A percentile compares a stretch with the other conserved stretches of the same genome.
Conservation (phyloP, 208 protist species). For the Crithidia acanthocephali region DNA sequence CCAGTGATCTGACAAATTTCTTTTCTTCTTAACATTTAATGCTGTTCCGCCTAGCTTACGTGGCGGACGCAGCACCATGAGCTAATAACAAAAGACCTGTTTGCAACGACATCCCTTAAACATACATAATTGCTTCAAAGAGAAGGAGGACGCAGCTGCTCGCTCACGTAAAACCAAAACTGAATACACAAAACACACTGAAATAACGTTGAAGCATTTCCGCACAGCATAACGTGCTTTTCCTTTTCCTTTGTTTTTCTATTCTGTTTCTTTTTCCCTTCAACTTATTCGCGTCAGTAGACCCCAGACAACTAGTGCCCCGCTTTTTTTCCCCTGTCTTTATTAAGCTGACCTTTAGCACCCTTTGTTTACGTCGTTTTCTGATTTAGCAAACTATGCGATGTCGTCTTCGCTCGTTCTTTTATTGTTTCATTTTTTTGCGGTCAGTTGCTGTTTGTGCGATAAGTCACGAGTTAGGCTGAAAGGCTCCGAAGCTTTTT, state of each 20-base stretch:
- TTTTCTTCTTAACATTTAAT: too few relatives aligned
- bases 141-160: neutral
- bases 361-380: neutral
- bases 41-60: neutral
- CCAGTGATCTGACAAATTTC: too few relatives aligned
- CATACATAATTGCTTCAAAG: neutral
- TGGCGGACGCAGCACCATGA: neutral
- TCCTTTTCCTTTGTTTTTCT: slow-evolving; percentile 11
- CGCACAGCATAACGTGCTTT: slow-evolving; percentile 19
- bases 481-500: neutral
- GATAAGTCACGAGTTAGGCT: neutral
- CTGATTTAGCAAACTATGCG: too few relatives aligned
- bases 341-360: too few relatives aligned
- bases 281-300: neutral
- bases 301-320: neutral
- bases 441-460: neutral
- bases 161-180: neutral
- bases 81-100: neutral
- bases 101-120: neutral
- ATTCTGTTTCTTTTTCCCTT: neutral
- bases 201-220: slow-evolving; percentile 18
- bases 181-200: neutral
- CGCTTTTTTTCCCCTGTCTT: neutral
- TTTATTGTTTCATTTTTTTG: neutral
- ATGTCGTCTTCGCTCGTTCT: too few relatives aligned